Conservation (phyloP, 2,329 filamentous ascomycete genomes). For the Balansia obtecta region DNA sequence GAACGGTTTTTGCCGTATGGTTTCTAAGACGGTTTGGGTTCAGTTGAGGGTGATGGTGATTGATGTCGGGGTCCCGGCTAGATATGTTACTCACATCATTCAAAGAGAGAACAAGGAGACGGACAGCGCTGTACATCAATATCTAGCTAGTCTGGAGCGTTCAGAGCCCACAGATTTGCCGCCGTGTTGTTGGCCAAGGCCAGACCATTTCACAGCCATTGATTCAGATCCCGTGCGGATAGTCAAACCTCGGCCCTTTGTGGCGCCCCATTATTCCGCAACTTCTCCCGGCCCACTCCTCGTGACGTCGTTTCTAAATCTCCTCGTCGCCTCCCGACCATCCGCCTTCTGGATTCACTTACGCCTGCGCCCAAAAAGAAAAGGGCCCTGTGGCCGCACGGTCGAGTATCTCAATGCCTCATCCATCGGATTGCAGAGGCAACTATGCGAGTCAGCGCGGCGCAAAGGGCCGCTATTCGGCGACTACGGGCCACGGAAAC, state of each 20-base stretch:
- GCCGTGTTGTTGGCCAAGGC: no score
- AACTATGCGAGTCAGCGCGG: constrained; percentile 10
- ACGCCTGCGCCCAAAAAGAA: neutral
- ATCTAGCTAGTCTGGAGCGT: no score
- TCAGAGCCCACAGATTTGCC: no score
- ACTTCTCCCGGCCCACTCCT: neutral
- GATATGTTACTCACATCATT: no score
- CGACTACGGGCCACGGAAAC: constrained; percentile 9
- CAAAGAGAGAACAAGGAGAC: no score
- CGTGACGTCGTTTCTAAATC: neutral
- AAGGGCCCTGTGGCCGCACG: neutral
- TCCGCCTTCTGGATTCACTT: neutral
- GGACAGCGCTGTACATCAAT: no score
- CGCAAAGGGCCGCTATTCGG: constrained; percentile 7
- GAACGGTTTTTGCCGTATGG: no score
- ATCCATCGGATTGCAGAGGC: neutral
- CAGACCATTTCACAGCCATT: neutral
- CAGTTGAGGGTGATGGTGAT: no score
- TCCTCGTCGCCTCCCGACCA: neutral
- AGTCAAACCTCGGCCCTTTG: no score
- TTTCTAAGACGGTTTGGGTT: no score
- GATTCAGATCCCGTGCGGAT: neutral
- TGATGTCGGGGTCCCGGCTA: no score
- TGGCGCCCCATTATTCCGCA: neutral
- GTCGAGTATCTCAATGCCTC: neutral